A percentile compares a stretch with the other conserved stretches of the same genome.
These are phyloP conservation scores for Sporormia fimetaria DNA, from an alignment of 495 filamentous ascomycete genomes.

Conservation along the genomic window DNA sequence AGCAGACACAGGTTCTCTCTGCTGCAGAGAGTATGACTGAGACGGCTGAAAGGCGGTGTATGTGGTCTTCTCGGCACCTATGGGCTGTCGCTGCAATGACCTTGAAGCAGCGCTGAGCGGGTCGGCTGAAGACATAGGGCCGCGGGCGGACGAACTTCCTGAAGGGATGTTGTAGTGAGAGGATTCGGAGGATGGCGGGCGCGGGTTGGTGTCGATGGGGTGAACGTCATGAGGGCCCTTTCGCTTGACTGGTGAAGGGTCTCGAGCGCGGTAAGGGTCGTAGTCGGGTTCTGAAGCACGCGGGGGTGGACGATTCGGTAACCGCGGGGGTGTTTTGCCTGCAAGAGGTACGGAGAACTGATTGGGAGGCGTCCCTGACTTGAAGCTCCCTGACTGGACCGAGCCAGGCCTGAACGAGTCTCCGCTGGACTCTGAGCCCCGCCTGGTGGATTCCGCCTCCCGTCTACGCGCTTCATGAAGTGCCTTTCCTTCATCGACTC, in stretches of 20 bases:
- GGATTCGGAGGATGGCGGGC: conserved; percentile 14
- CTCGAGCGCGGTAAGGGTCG: conserved; percentile 11
- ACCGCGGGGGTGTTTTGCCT: conserved; percentile 9
- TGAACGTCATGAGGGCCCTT: conserved; percentile 10
- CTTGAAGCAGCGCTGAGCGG: no score
- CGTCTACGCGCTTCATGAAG: conserved; percentile 35
- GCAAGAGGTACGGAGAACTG: not conserved
- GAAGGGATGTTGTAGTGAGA: conserved; percentile 19
- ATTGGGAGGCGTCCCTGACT: conserved; percentile 8
- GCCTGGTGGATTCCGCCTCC: conserved; percentile 1
- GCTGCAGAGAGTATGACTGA: not conserved
- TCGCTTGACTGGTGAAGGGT: conserved; percentile 9
- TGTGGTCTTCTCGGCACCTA: no score
- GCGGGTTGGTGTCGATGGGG: conserved; percentile 15
- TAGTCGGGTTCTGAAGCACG: not conserved
- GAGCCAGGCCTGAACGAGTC: conserved; percentile 11
- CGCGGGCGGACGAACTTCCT: conserved; percentile 4
- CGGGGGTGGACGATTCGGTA: conserved; percentile 4
- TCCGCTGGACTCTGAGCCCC: conserved; percentile 14
- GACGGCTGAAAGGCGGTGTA: conserved; percentile 1
- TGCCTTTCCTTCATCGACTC: conserved; percentile 58
- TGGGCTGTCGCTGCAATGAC: no score
- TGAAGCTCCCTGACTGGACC: conserved; percentile 6
- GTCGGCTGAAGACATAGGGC: not conserved
- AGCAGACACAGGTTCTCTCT: conserved; percentile 1